Base-by-base conservation (phyloP, 495 filamentous ascomycete species). In the Aspergillus diversus region DNA sequence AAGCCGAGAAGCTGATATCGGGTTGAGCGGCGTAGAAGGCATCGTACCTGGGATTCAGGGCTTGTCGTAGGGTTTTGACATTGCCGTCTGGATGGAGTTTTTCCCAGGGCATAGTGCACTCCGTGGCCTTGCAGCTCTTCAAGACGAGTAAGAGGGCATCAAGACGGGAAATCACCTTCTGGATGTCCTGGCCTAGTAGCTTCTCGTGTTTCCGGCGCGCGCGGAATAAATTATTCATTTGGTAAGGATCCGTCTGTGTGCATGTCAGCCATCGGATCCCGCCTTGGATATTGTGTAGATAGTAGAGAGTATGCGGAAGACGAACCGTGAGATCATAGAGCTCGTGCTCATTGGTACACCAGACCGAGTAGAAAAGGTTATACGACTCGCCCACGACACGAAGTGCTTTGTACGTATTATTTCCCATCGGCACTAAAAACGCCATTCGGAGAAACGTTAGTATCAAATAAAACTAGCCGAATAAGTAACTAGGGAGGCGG, bases 361-460 rank as follows among this genome's bases (percentile, higher is more conserved):
- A 85, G 0, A 85, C 82, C 3, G 83, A 76, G 33, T 86, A 86
- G 46, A 80, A 80, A 12, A 85, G 63, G 63, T 80, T 75, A 59
- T 84, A 84, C 31, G 52, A 66, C 27, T 73, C 61, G 15, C 80
- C 69, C 27, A 81, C 71, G 15, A 86, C 69, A 27, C 84, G 76
- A 55, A 84, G 55, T 7, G 79, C 80, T 68, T 85, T 85, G 69
- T 86, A 87, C 1, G 82, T 84, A 57, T 86, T 86, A 54, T 82
- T 83, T 8, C 31, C 5, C 13, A 11, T 9, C 8, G 6, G 47
- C 39, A 43, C 39, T 43, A 7, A 12, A n/a, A 43, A 1, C 3
- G n/a, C n/a, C n/a, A n/a, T n/a, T n/a, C n/a, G n/a, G n/a, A n/a
- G n/a, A n/a, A n/a, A n/a, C 9, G 39, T 12, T 43, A 43, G 39